A percentile compares a stretch with the other conserved stretches of the same genome.
phyloP scores from a whole-genome alignment of 1,284 basidiomycete species.

The Tylopilus sp. region DNA sequence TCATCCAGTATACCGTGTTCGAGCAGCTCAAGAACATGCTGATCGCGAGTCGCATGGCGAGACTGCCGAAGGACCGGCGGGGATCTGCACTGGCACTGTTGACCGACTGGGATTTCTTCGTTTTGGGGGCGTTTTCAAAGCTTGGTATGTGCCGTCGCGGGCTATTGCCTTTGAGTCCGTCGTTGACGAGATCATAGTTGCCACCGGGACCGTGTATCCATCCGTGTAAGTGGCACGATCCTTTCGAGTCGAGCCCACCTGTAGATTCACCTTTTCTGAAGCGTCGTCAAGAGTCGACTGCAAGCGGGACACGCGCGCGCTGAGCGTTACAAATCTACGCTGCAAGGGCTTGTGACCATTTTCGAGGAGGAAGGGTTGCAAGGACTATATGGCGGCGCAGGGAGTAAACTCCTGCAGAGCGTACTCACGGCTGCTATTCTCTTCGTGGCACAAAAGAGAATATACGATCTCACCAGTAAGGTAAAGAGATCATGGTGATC shows the following conservation, averaged over 20 bases:
- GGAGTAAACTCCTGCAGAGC: constrained; percentile 83
- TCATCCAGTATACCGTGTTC: constrained; percentile 84
- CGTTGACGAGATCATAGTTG: constrained; percentile 43
- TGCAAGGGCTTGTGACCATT: constrained; percentile 68
- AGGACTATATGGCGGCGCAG: constrained; percentile 82
- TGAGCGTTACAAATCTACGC: constrained; percentile 62
- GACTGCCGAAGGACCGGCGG: constrained; percentile 42
- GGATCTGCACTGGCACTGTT: constrained; percentile 49
- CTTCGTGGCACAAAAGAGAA: constrained; percentile 77
- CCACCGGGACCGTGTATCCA: constrained; percentile 71
- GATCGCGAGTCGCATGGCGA: constrained; percentile 54
- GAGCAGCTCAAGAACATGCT: constrained; percentile 83
- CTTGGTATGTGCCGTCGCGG: constrained; percentile 48
- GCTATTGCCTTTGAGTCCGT: background rate
- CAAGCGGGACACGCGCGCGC: constrained; percentile 69
- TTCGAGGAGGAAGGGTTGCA: constrained; percentile 70
- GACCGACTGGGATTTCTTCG: constrained; percentile 83
- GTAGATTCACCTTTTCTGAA: constrained; percentile 27
- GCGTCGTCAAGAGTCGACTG: constrained; percentile 78
- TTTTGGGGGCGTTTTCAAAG: constrained; percentile 85
- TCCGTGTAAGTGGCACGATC: constrained; percentile 56
- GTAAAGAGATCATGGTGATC: constrained; percentile 28
- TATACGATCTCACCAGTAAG: constrained; percentile 65
- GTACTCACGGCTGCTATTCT: constrained; percentile 88
- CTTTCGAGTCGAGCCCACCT: constrained; percentile 4